phyloP scores from a whole-genome alignment of 2,329 filamentous ascomycete species.

The Helotiales sp. region DNA sequence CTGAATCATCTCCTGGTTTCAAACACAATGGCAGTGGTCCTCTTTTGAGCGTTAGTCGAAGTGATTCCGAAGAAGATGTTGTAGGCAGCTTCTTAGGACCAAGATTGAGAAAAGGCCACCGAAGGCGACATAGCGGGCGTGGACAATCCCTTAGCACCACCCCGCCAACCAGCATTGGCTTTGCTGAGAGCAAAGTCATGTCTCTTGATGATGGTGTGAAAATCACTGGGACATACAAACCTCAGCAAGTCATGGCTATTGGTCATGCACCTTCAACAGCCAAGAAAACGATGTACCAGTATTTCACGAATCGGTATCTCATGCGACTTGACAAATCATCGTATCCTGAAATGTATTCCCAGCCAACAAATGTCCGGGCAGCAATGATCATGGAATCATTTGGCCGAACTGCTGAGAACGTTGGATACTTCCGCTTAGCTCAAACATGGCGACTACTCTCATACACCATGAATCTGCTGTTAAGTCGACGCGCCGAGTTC shows the following conservation, averaged over 20 bases:
- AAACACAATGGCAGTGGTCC: constrained; percentile 53
- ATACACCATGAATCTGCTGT: constrained; percentile 59
- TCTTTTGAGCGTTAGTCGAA: constrained; percentile 61
- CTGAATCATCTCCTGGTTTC: constrained; percentile 35
- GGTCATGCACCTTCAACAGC: constrained; percentile 59
- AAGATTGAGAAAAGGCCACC: constrained; percentile 47
- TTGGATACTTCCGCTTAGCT: constrained; percentile 62
- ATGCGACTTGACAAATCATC: constrained; percentile 49
- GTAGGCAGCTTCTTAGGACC: constrained; percentile 63
- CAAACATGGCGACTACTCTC: constrained; percentile 68
- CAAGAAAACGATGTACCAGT: constrained; percentile 58
- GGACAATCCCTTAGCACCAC: constrained; percentile 57
- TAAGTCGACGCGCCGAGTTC: constrained; percentile 60
- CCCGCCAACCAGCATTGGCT: constrained; percentile 48
- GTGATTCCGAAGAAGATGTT: constrained; percentile 69
- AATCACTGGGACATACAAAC: constrained; percentile 60
- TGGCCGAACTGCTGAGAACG: constrained; percentile 60
- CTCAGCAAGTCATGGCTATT: constrained; percentile 67
- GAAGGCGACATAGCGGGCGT: constrained; percentile 52
- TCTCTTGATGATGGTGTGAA: constrained; percentile 63
- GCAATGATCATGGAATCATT: constrained; percentile 59
- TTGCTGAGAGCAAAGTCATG: constrained; percentile 52
- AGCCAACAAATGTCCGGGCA: constrained; percentile 47
- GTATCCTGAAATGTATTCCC: constrained; percentile 1
- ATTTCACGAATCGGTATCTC: constrained; percentile 61